A percentile compares a stretch with the other conserved stretches of the same genome.
These are phyloP conservation scores for Pelargonium cotyledonis DNA, from an alignment of 441 rosid genomes.

Conservation along the genomic window DNA sequence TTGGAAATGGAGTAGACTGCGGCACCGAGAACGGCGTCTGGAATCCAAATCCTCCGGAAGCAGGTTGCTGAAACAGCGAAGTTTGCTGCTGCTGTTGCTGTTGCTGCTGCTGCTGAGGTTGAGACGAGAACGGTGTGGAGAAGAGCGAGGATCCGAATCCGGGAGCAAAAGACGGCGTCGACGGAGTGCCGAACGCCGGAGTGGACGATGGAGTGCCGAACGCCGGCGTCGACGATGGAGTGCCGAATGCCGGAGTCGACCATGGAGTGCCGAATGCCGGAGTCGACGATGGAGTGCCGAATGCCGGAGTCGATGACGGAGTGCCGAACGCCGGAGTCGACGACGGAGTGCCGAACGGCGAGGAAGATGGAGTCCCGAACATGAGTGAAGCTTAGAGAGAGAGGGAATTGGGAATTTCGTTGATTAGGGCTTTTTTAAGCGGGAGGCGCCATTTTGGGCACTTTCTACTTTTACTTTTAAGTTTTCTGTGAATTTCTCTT, in stretches of 20 bases:
- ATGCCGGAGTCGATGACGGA: conserved; percentile 44
- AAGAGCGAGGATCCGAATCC: conserved; percentile 59
- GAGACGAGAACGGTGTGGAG: conserved; percentile 71
- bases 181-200: conserved; percentile 67
- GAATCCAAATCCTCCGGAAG: conserved; percentile 43
- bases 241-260: conserved; percentile 44
- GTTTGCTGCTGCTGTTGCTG: no score
- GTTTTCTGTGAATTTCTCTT: no score
- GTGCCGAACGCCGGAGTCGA: conserved; percentile 48
- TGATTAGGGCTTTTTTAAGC: not conserved
- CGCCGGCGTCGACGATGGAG: no score
- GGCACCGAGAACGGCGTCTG: conserved; percentile 43
- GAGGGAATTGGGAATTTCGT: conserved; percentile 8
- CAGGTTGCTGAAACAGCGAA: conserved; percentile 38
- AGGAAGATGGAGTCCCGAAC: conserved; percentile 20
- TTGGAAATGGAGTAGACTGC: conserved; percentile 42
- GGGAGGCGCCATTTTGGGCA: conserved; percentile 2
- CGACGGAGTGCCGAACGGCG: conserved; percentile 41
- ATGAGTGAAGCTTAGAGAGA: conserved; percentile 14
- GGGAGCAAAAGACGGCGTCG: conserved; percentile 51
- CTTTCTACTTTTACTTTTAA: no score
- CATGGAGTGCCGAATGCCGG: conserved; percentile 48
- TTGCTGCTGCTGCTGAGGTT: conserved; percentile 48
- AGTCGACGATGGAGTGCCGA: conserved; percentile 42
- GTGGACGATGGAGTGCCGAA: no score